Evolutionary conservation across 352 stramenopile species (phyloP), one percentile per base, ranked within the genome.

Genomic region (Phytophthora europaea): DNA sequence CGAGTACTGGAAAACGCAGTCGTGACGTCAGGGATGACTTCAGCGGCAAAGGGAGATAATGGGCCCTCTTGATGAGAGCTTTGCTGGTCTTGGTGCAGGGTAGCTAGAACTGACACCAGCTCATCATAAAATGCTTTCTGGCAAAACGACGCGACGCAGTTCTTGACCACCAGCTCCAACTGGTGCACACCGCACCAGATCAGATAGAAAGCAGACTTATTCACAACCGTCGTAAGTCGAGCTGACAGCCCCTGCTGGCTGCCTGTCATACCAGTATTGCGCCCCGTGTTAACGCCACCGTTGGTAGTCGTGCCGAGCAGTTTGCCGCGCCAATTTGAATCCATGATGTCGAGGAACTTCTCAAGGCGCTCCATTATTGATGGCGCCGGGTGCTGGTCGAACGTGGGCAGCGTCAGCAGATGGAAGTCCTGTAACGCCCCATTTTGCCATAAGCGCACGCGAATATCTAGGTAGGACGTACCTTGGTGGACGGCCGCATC

Each of bases 181-280:
- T 91, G 80, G 52, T 92, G 72, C 47, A 89, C 68, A 22, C 73
- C 81, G 48, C 75, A 88, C 85, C 85, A 92, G 28, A 92, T 81
- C 12, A 88, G 73, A 28, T 89, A 90, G 55, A 91, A 89, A 8
- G 74, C 71, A 1, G 75, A 77, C 18, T 81, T 88, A 31, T 70
- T 80, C 9, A 86, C 83, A 28, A 85, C 65, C 31, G 68, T 80
- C 10, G 76, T 77, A 5, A 92, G 62, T 4, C 83, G 78, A 31
- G 80, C 75, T 7, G 80, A 80, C 8, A 92, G 18, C 2, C 74
- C 75, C 38, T 89, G 81, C 38, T 89, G 84, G 20, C 70, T 82
- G n/a, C 84, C 75, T 10, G 74, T 87, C 61, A 83, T 70, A 15
- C 70, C 77, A 23, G 54, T 73, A 50, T 84, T 82, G 40, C 78